Percentiles rank a stretch among this genome's conserved stretches.
phyloP scores from a whole-genome alignment of 352 stramenopile species.

The Aphanomyces invadans region DNA sequence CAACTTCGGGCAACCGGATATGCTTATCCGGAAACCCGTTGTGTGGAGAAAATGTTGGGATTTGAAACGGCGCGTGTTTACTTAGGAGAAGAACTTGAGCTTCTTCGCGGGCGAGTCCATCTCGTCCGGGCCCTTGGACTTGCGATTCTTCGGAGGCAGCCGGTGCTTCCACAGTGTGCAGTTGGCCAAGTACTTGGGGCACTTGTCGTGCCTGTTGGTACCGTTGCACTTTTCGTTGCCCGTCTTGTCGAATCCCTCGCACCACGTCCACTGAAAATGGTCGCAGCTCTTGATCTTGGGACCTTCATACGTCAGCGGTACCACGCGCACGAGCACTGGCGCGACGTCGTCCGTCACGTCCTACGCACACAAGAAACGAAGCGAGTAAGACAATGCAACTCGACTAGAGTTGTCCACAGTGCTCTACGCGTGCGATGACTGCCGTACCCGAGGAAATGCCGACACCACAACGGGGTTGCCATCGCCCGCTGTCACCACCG shows the following conservation, averaged over 20 bases:
- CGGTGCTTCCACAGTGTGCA: conserved; percentile 84
- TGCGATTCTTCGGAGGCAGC: conserved; percentile 74
- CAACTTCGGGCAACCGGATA: conserved; percentile 1
- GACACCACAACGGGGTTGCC: conserved; percentile 18
- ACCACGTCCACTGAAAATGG: conserved; percentile 84
- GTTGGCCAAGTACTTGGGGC: conserved; percentile 78
- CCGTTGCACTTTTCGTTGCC: conserved; percentile 78
- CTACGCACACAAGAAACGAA: conserved; percentile 33
- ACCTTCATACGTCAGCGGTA: conserved; percentile 59
- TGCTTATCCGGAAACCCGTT: conserved; percentile 18
- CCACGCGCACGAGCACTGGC: conserved; percentile 67
- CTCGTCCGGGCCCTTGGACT: conserved; percentile 59
- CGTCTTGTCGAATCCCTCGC: conserved; percentile 75
- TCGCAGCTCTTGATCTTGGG: conserved; percentile 77
- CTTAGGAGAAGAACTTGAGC: conserved; percentile 64
- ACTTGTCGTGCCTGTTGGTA: conserved; percentile 81
- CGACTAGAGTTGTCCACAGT: neutral
- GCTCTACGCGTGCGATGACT: neutral
- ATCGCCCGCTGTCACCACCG: conserved; percentile 41
- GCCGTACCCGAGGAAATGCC: conserved; percentile 29
- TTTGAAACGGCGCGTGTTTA: neutral
- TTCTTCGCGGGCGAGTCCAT: conserved; percentile 82
- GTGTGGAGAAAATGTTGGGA: neutral
- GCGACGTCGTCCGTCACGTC: conserved; percentile 72
- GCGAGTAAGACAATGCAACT: neutral